Evolutionary conservation across 78 protist genomes (phyloP), one percentile per base, ranked within the genome.

Genomic region (Guillardia theta): DNA sequence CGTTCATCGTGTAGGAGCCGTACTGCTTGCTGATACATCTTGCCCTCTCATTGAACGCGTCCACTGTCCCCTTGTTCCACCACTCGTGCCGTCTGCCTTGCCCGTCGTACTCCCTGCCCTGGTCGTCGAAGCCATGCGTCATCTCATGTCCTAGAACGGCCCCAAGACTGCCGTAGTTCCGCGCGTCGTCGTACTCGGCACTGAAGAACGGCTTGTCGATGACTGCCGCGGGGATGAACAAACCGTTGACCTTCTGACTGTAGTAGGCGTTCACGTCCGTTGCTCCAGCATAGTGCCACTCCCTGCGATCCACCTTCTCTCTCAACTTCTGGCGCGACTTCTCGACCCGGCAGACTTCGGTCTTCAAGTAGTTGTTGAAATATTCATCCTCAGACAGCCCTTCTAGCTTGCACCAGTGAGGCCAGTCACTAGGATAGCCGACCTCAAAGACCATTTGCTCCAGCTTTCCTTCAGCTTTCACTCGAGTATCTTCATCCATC

Each of bases 41-140:
- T 1, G 70, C 70, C 27, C 70, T 24, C 39, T 58, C 70, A 58
- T 58, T 30, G 70, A 58, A 58, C 39, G 70, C 70, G 3, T 24
- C 6, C 39, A 58, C 70, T 6, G 70, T 58, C 2, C 39, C 2
- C 70, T 58, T 30, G 36, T 70, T 33, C 83, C 83, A 70, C 83
- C 83, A 70, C 41, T 4, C 83, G 41, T 24, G 41, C 45, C 83
- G 83, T 22, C 41, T 12, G 83, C 83, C 83, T 24, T 15, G 0
- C 36, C 10, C 41, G 83, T 70, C 83, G 41, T 36, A 70, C 83
- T 70, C 1, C 46, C 83, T 36, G 83, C 83, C 83, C 41, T 24
- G 45, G 8, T 80, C 50, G 10, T 80, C 90, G 90, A 80, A 80
- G 48, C 90, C 90, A 30, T 80, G 90, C 37, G 90, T 80, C 90